Percentiles rank a stretch among this genome's conserved stretches.
phyloP scores from a whole-genome alignment of 345 rosid species.

The Rhodamnia rubescens region DNA sequence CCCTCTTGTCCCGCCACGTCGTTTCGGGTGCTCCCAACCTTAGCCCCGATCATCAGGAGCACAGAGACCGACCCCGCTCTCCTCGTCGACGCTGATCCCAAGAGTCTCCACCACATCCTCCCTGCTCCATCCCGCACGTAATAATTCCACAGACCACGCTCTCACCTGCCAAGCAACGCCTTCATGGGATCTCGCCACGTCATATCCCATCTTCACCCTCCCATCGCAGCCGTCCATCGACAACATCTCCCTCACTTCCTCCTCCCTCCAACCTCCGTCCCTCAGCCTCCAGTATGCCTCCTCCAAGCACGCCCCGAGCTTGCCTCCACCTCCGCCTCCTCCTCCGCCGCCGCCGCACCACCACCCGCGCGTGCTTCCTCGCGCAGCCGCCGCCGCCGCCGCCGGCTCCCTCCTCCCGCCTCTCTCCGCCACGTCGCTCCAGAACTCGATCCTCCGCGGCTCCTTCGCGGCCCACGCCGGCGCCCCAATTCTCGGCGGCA shows the following conservation, averaged over 20 bases:
- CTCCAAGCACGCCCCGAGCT: slow-evolving; percentile 40
- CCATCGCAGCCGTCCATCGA: slow-evolving; percentile 29
- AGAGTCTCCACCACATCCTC: slow-evolving; percentile 58
- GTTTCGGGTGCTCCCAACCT: background rate
- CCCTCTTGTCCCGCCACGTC: background rate
- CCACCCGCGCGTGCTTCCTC: slow-evolving; percentile 24
- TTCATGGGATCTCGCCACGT: background rate
- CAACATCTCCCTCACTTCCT: slow-evolving; percentile 77
- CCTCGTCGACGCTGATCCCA: slow-evolving; percentile 11
- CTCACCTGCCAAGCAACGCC: slow-evolving; percentile 13
- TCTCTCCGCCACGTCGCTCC: slow-evolving; percentile 71
- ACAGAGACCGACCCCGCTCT: background rate
- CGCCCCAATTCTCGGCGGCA: background rate
- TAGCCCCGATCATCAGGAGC: background rate
- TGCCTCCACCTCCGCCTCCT: background rate
- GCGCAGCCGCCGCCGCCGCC: background rate
- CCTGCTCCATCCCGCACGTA: slow-evolving; percentile 49
- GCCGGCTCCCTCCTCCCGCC: slow-evolving; percentile 26
- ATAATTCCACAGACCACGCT: slow-evolving; percentile 11
- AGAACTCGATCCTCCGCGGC: slow-evolving; percentile 41
- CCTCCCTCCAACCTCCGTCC: slow-evolving; percentile 78
- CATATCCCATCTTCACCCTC: background rate
- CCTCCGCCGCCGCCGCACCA: slow-evolving; percentile 16
- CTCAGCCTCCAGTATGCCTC: slow-evolving; percentile 57
- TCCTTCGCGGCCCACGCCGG: slow-evolving; percentile 55